Evolutionary conservation across 2,329 filamentous ascomycete genomes (phyloP), one percentile per base, ranked within the genome.

Genomic region (Colletotrichum brevisporum): DNA sequence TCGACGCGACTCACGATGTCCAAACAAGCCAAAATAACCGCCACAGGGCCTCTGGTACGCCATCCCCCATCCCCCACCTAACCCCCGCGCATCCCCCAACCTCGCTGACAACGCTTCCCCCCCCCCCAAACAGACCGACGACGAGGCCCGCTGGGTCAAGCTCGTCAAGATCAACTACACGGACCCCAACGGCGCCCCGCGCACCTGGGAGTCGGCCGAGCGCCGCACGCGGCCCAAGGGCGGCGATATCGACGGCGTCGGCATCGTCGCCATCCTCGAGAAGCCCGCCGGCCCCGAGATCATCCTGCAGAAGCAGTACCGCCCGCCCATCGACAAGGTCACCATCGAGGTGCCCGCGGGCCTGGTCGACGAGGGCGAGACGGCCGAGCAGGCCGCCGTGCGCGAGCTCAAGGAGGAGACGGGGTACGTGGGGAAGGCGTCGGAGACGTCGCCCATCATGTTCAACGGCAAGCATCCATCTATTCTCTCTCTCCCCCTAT

Each of bases 171-270:
- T 89, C 71, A 87, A 84, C 41, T 94, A 94, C 77, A 82, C 83
- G 63, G 92, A 94, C 75, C 87, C 89, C 21, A 83, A 85, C 41
- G 89, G 88, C 72, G 81, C 82, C 16, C 78, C 82, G 1, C 85
- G 91, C 60, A 88, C 86, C 36, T 94, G 92, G 92, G 92, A 94
- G 76, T 91, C 90, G 1, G 90, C 90, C 16, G 90, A 93, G 78
- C 88, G 92, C n/a, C 85, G 85, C 36, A 94, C 91, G 0, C 87
- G 91, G 4, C 90, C 91, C 13, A 81, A 83, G 63, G 83, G 79
- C 71, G 84, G 84, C 66, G 87, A 88, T 41, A 90, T 94, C 61
- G 92, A 94, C 74, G 91, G 90, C 60, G 91, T 94, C 15, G 91
- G 91, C 69, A 92, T 94, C 66, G 84, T 93, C 16, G 92, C 91